Percentiles rank a stretch among this genome's conserved stretches.
Conservation (phyloP, 2,329 filamentous ascomycete genomes). For the Dactylellina parvicollis region DNA sequence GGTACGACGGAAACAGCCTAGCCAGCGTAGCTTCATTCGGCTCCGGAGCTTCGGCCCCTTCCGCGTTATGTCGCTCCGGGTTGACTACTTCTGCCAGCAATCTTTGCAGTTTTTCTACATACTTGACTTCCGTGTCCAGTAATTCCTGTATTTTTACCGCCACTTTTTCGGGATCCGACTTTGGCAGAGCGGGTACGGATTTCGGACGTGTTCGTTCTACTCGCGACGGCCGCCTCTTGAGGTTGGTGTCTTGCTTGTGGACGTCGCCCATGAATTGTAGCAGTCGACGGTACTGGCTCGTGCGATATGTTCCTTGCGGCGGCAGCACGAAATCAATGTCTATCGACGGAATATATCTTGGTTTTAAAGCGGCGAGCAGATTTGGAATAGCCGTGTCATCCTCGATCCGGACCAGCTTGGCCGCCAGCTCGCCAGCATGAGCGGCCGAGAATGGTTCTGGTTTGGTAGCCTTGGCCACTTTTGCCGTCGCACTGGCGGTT, state of each 20-base stretch:
- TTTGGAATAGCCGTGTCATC: conserved; percentile 76
- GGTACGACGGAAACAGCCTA: conserved; percentile 80
- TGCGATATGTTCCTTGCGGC: conserved; percentile 66
- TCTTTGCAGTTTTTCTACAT: conserved; percentile 86
- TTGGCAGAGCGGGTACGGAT: conserved; percentile 38
- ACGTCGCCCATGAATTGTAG: conserved; percentile 67
- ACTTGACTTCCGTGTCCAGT: conserved; percentile 80
- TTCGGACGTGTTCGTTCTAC: conserved; percentile 51
- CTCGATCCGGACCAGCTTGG: conserved; percentile 83
- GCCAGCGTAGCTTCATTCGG: conserved; percentile 77
- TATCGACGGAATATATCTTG: conserved; percentile 83
- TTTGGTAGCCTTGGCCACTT: conserved; percentile 68
- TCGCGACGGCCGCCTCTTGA: conserved; percentile 61
- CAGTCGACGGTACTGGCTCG: conserved; percentile 59
- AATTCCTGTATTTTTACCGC: conserved; percentile 73
- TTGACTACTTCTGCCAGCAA: conserved; percentile 82
- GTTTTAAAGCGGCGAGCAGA: conserved; percentile 78
- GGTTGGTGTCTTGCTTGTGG: conserved; percentile 62
- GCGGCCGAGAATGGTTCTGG: conserved; percentile 84
- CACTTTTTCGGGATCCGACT: conserved; percentile 67
- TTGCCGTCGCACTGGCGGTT: conserved; percentile 68
- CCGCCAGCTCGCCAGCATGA: conserved; percentile 90
- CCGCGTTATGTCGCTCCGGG: conserved; percentile 53
- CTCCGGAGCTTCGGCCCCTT: conserved; percentile 37
- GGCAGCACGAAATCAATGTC: conserved; percentile 87